These are phyloP conservation scores for Lagenaria siceraria DNA, from an alignment of 306 rosid genomes.

Conservation along the genomic window DNA sequence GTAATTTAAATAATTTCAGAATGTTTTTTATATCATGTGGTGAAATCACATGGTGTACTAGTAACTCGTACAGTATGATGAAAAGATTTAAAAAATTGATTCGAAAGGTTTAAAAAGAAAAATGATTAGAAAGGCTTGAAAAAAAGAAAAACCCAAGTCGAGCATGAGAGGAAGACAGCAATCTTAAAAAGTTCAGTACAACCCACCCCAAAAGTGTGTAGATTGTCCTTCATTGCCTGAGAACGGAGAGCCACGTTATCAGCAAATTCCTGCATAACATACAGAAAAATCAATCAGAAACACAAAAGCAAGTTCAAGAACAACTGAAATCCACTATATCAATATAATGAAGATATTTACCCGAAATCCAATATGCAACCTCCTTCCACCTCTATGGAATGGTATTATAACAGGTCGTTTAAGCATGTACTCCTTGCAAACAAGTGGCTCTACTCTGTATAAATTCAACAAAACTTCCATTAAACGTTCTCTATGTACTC, in stretches of 20 bases:
- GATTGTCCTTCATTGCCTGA: slow-evolving; percentile 46
- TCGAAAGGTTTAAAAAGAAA: not conserved
- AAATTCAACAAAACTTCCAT: slow-evolving; percentile 11
- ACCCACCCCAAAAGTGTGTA: slow-evolving; percentile 64
- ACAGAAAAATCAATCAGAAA: slow-evolving; percentile 1
- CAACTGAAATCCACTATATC: not conserved
- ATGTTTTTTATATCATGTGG: not conserved
- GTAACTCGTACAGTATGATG: not conserved
- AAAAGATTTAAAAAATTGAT: not conserved
- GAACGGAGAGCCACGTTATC: slow-evolving; percentile 76
- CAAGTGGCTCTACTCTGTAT: slow-evolving; percentile 89
- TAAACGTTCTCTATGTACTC: not conserved
- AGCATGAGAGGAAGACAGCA: not conserved
- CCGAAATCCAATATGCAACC: slow-evolving; percentile 93
- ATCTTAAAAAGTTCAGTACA: not conserved
- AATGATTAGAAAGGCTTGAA: not conserved
- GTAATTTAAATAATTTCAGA: not conserved
- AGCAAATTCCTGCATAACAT: slow-evolving; percentile 60
- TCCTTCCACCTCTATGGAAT: slow-evolving; percentile 88
- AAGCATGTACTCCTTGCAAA: slow-evolving; percentile 62
- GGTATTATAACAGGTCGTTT: slow-evolving; percentile 83
- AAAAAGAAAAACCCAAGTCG: not conserved
- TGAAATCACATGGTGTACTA: not conserved
- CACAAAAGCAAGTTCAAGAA: slow-evolving; percentile 9
- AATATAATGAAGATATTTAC: slow-evolving; percentile 22